Evolutionary conservation across 176 grass and related monocot genomes (phyloP).

Genomic region (Phyllostachys edulis): DNA sequence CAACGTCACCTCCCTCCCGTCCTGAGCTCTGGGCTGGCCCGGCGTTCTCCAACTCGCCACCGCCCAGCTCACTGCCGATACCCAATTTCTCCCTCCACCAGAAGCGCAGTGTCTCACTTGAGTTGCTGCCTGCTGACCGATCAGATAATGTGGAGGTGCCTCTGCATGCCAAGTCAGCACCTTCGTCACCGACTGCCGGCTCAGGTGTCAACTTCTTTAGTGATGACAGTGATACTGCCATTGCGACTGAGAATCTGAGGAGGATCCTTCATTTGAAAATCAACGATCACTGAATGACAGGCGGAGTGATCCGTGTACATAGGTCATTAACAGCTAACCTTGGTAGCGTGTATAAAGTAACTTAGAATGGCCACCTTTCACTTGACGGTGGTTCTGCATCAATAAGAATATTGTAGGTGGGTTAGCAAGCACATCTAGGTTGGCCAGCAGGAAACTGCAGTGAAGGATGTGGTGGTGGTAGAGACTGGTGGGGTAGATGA

Average conservation of each 20-base stretch:
- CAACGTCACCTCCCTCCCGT: constrained; percentile 39
- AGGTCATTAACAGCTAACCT: constrained; percentile 38
- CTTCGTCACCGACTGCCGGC: constrained; percentile 60
- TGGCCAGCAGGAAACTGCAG: constrained; percentile 12
- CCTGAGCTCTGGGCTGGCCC: constrained; percentile 89
- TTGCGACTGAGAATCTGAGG: constrained; percentile 86
- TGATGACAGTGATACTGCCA: constrained; percentile 28
- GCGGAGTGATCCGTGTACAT: constrained; percentile 35
- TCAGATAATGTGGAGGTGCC: constrained; percentile 26
- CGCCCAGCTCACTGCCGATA: constrained; percentile 83
- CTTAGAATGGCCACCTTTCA: constrained; percentile 5
- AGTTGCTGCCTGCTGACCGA: constrained; percentile 43
- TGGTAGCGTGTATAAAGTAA: constrained; percentile 44
- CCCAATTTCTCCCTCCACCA: constrained; percentile 85
- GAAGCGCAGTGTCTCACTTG: constrained; percentile 75
- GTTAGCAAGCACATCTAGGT: constrained; percentile 28
- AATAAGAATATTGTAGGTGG: constrained; percentile 28
- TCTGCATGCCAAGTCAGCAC: constrained; percentile 66
- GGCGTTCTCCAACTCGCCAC: constrained; percentile 80
- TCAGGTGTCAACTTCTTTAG: constrained; percentile 44
- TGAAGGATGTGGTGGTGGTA: constrained; percentile 30
- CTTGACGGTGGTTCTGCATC: constrained; percentile 4
- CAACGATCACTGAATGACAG: constrained; percentile 33
- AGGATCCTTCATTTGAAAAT: constrained; percentile 76
- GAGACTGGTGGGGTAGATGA: constrained; percentile 17